Base-by-base conservation (phyloP, 768 basidiomycete species). In the Trametopsis cervina region DNA sequence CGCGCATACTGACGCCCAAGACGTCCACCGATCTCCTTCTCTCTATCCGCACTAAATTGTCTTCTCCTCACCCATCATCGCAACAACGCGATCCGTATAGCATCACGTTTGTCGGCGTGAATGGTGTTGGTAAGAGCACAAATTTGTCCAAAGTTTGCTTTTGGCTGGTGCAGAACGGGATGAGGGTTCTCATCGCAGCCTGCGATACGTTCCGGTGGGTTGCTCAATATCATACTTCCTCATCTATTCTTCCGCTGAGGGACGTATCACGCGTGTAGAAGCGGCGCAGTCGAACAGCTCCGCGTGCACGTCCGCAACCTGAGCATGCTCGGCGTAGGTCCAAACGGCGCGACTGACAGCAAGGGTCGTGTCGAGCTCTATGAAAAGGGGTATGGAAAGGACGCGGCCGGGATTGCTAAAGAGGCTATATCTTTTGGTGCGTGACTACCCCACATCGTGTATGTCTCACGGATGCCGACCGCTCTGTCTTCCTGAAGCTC, bases 111-210 rank as follows among this genome's bases (percentile, higher is more conserved):
- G 93, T 98, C 36, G 96, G 96, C 12, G 96, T 99, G 29, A 99
- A 99, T 60, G 96, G 96, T 21, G 96, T 99, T 21, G 96, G 96
- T 25, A 99, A 99, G 72, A 95, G 91, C 57, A 98, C 96, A 4
- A 99, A 98, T 66, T 69, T 99, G 36, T 89, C 87, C 37, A 99
- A 99, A 71, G 95, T 99, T 42, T 94, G 92, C 67, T 99, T 98
- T 69, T 99, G 96, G 96, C 73, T 99, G 33, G 84, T 99, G 46
- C 96, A 99, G 67, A 99, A 99, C 60, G 84, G 87, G 4, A 66
- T 95, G 33, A 75, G 86, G 35, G 95, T 99, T 35, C 73, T 99
- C 55, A 98, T 99, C 57, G 96, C 96, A 37, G 96, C 96, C 11
- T 99, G 96, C 62, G 96, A 99, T 63, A 98, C 96, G 5, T 99